phyloP scores from a whole-genome alignment of 2,329 filamentous ascomycete species.

The Calonectria pteridis region DNA sequence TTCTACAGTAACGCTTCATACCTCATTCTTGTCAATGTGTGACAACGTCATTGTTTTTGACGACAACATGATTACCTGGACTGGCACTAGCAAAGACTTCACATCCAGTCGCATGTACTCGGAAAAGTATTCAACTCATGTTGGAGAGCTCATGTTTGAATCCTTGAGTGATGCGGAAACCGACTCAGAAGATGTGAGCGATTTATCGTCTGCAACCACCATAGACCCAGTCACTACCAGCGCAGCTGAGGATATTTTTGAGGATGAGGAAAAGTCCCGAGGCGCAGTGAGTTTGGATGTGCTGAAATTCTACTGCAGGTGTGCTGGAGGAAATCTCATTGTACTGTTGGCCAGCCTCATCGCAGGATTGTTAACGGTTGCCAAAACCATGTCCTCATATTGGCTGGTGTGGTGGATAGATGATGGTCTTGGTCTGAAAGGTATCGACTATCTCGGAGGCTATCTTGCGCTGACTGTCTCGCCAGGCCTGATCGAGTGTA shows the following conservation, averaged over 20 bases:
- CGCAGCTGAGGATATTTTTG: neutral
- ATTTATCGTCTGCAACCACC: neutral
- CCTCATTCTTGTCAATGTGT: neutral
- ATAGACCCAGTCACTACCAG: neutral
- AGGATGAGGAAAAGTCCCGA: neutral
- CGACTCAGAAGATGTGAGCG: neutral
- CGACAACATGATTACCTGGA: neutral
- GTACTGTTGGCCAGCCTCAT: neutral
- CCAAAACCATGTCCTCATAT: neutral
- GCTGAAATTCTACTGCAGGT: neutral
- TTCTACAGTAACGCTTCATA: neutral
- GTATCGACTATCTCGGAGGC: neutral
- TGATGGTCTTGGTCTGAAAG: neutral
- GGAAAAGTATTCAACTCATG: neutral
- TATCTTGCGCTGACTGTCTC: constrained; percentile 2
- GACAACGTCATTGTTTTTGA: neutral
- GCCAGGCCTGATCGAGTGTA: neutral
- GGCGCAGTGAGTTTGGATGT: neutral
- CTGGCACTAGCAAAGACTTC: neutral
- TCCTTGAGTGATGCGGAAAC: neutral
- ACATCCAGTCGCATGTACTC: neutral
- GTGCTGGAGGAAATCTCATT: neutral
- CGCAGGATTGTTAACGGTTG: neutral
- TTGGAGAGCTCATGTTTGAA: neutral
- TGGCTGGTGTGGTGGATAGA: constrained; percentile 3